Evolutionary conservation across 2,329 filamentous ascomycete species (phyloP), one percentile per base, ranked within the genome.

Genomic region (Coniochaeta sp.): DNA sequence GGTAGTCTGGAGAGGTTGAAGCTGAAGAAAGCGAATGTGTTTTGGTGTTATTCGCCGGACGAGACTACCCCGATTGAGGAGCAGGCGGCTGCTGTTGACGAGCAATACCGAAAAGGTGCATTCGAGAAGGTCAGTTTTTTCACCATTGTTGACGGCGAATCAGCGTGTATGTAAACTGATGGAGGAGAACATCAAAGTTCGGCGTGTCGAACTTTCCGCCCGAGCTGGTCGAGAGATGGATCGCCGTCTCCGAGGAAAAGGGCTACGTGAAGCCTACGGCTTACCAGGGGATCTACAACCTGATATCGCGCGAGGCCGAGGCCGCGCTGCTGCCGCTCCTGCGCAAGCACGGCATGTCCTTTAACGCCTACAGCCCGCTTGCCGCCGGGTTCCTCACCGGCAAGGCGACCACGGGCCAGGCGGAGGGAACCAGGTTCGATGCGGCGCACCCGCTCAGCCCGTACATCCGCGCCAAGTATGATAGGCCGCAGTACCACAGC

Each of bases 381-480:
- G 64, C 33, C 19, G 61, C 62, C 44, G 64, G 64, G 19, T 66
- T 66, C 59, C 60, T 66, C 14, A 56, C 60, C 8, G 65, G 65
- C 19, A 62, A 58, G 31, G 50, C 65, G 6, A 65, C 64, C 6
- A 26, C 60, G 1, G 65, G 63, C 12, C n/a, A 62, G 16, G 60
- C 60, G 26, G 58, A 66, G 36, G 28, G 65, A 2, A 64, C 63
- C 17, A 62, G 64, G 28, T 67, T 64, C 36, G 58, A 54, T 22
- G 60, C 43, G 28, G 62, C 61, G 9, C 63, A 61, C 58, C 60
- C 63, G 26, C 60, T 66, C 16, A 61, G 58, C 3, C 47, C 65
- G 14, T 31, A 31, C 9, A 31, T 31, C 28, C 28, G 28, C 28
- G 28, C 28, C 28, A 31, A 31, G 28, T 31, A 31, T 9, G 28